A percentile compares a stretch with the other conserved stretches of the same genome.
Conservation (phyloP, 176 grass and related monocot genomes). For the Oropetium thomaeum region DNA sequence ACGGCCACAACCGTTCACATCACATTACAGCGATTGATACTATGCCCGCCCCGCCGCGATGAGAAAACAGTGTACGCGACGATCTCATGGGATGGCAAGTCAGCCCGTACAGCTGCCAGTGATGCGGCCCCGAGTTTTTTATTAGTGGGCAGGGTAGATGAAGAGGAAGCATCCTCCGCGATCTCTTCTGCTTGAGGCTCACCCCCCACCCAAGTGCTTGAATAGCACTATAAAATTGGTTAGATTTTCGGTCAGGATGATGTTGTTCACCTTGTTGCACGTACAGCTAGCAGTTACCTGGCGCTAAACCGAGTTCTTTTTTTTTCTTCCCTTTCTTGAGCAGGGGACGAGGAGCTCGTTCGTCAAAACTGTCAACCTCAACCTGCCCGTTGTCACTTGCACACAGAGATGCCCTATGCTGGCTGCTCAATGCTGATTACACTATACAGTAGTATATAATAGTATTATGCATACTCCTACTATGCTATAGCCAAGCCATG, state of each 20-base stretch:
- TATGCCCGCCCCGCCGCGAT: background rate
- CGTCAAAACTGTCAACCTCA: slow-evolving; percentile 12
- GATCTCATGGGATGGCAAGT: background rate
- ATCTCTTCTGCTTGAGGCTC: background rate
- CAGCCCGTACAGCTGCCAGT: slow-evolving; percentile 44
- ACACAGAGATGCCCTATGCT: background rate
- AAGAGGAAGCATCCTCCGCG: slow-evolving; percentile 37
- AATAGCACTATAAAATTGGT: slow-evolving; percentile 9
- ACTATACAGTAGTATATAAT: background rate
- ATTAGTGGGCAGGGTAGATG: too few relatives aligned
- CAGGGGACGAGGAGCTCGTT: background rate
- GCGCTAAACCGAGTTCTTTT: slow-evolving; percentile 19
- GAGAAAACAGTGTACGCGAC: background rate
- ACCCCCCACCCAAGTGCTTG: background rate
- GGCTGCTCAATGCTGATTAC: background rate
- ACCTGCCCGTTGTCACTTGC: slow-evolving; percentile 6
- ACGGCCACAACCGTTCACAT: slow-evolving; percentile 39
- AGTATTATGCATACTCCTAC: too few relatives aligned
- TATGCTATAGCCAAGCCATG: too few relatives aligned
- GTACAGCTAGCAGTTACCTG: slow-evolving; percentile 6
- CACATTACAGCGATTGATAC: slow-evolving; percentile 23
- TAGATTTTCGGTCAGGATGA: slow-evolving; percentile 10
- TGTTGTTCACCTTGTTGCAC: background rate
- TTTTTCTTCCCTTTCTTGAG: too few relatives aligned
- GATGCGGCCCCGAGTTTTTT: slow-evolving; percentile 2